phyloP scores from a whole-genome alignment of 108 stramenopile genomes.

The Nitzschia sp. region DNA sequence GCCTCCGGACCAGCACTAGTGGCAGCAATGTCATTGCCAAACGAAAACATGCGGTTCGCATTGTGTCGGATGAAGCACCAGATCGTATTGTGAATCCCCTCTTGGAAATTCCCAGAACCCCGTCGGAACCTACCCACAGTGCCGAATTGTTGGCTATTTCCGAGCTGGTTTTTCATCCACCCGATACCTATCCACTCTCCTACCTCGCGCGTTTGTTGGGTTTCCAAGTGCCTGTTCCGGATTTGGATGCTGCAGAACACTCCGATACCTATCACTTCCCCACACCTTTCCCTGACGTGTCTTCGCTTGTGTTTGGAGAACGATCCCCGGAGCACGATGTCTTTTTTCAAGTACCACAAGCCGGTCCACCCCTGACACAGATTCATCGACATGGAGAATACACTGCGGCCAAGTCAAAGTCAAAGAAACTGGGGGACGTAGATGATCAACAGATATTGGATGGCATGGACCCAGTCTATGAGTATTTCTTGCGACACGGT shows the following conservation, averaged over 20 bases:
- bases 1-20: background rate
- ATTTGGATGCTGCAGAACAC: background rate
- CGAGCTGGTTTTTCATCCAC: conserved; percentile 50
- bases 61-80: conserved; percentile 45
- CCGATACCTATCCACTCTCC: conserved; percentile 75
- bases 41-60: background rate
- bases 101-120: conserved; percentile 29
- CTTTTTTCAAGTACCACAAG: conserved; percentile 23
- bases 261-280: conserved; percentile 6
- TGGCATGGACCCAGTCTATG: conserved; percentile 39
- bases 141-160: conserved; percentile 51
- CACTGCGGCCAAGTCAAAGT: background rate
- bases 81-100: conserved; percentile 60
- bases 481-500: conserved; percentile 21
- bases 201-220: conserved; percentile 69
- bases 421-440: background rate
- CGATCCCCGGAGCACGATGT: conserved; percentile 12
- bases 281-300: conserved; percentile 27
- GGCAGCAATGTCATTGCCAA: background rate
- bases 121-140: conserved; percentile 39
- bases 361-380: background rate
- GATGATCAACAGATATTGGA: conserved; percentile 27
- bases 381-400: background rate
- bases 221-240: conserved; percentile 51
- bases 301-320: conserved; percentile 12